These are phyloP conservation scores for Dendrocalamus sinicus DNA, from an alignment of 176 grass and related monocot species.

Conservation along the genomic window DNA sequence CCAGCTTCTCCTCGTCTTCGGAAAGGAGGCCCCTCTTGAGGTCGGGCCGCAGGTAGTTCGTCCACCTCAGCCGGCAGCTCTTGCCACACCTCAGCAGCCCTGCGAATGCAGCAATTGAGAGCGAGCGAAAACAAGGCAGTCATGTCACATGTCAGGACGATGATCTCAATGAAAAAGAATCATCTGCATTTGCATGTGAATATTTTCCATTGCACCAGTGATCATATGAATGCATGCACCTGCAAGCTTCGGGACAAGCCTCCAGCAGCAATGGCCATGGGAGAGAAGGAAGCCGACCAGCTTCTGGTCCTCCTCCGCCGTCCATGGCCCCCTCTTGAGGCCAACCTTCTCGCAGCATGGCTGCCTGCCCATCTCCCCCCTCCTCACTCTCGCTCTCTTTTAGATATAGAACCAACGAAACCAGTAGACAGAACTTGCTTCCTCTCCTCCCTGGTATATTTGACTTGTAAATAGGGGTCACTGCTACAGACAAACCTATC, in stretches of 20 bases:
- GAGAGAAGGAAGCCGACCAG: conserved; percentile 77
- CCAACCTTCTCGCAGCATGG: conserved; percentile 95
- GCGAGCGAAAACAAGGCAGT: not conserved
- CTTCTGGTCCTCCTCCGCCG: conserved; percentile 85
- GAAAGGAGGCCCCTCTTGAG: conserved; percentile 82
- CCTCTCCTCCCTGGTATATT: not conserved
- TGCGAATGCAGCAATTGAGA: not conserved
- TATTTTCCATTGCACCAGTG: not conserved
- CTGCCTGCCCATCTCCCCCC: conserved; percentile 75
- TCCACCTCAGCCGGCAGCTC: conserved; percentile 97
- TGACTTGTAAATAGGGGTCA: not conserved
- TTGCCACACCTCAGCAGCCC: conserved; percentile 87
- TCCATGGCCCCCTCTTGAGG: conserved; percentile 91
- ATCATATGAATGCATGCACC: conserved; percentile 29
- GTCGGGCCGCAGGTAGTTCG: conserved; percentile 94
- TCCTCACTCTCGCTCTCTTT: not conserved
- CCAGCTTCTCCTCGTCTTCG: conserved; percentile 66
- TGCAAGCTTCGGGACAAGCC: conserved; percentile 91
- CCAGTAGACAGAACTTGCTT: not conserved
- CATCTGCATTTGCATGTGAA: not conserved
- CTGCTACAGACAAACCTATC: no score
- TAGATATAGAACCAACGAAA: not conserved
- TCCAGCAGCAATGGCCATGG: conserved; percentile 84
- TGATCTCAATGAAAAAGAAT: not conserved
- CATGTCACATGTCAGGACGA: not conserved